Evolutionary conservation across 345 rosid species (phyloP).

Genomic region (Clausena lansium): DNA sequence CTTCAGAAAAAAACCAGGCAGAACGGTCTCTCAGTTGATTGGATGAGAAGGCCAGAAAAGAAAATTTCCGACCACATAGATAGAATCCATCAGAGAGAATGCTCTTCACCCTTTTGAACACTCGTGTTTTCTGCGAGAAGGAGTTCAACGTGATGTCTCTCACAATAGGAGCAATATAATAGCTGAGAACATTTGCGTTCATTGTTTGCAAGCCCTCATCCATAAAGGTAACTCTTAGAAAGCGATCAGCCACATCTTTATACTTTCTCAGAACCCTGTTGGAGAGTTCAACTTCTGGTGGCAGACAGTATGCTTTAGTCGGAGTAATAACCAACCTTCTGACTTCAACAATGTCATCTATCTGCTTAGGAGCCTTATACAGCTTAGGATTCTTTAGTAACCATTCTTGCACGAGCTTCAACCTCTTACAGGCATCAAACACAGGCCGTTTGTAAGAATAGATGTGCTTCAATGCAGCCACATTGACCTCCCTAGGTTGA

Average conservation of each 20-base stretch:
- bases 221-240: conserved; percentile 85
- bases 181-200: conserved; percentile 57
- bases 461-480: conserved; percentile 72
- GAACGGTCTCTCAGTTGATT: conserved; percentile 89
- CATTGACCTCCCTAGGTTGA: conserved; percentile 55
- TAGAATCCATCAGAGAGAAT: conserved; percentile 69
- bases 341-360: conserved; percentile 58
- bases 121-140: conserved; percentile 61
- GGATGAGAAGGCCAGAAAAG: conserved; percentile 89
- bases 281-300: conserved; percentile 90
- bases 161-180: conserved; percentile 67
- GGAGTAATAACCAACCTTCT: conserved; percentile 82
- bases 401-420: conserved; percentile 69
- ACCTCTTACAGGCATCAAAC: conserved; percentile 56
- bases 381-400: conserved; percentile 55
- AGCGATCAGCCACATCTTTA: conserved; percentile 60
- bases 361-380: conserved; percentile 35
- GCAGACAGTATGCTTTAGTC: conserved; percentile 79
- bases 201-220: conserved; percentile 83
- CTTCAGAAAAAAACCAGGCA: conserved; percentile 94
- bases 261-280: conserved; percentile 81
- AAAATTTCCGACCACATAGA: conserved; percentile 74
- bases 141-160: conserved; percentile 45
- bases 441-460: conserved; percentile 57
- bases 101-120: conserved; percentile 65